These are phyloP conservation scores for Aspergillus sp. DNA, from an alignment of 2,329 filamentous ascomycete genomes.

Conservation along the genomic window DNA sequence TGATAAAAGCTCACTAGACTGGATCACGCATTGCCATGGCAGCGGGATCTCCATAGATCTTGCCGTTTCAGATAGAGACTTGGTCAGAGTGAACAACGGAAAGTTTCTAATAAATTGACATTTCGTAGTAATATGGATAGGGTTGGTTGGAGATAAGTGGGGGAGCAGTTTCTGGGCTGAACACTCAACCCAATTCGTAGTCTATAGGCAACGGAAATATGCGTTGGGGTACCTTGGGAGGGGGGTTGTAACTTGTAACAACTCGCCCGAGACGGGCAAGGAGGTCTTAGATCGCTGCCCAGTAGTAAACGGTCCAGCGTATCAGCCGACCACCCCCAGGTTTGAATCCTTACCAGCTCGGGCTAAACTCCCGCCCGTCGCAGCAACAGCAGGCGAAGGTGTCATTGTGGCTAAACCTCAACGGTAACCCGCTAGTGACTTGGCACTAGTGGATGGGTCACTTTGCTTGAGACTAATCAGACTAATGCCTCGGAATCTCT, in stretches of 20 bases:
- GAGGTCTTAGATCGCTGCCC: no score
- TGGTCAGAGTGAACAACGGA: no score
- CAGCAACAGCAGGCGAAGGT: neutral
- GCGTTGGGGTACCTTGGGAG: neutral
- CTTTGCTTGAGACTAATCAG: neutral
- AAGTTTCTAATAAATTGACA: no score
- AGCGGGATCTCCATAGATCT: neutral
- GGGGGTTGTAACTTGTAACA: no score
- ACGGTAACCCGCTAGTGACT: neutral
- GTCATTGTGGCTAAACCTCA: neutral
- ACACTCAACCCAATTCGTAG: neutral
- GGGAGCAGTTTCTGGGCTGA: no score
- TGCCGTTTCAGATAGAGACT: neutral
- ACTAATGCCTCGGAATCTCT: no score
- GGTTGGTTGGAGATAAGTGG: no score
- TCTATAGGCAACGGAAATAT: neutral
- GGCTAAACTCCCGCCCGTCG: constrained; percentile 7
- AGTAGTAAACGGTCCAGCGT: neutral
- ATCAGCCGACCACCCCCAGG: neutral
- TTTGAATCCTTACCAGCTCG: neutral
- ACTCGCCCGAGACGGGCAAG: no score
- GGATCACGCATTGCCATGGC: neutral
- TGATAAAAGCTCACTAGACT: no score
- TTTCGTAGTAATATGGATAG: no score
- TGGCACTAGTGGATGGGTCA: constrained; percentile 2